Evolutionary conservation across 2,329 filamentous ascomycete species (phyloP), one percentile per base, ranked within the genome.

Genomic region (Stachybotrys chlorohalonatus): DNA sequence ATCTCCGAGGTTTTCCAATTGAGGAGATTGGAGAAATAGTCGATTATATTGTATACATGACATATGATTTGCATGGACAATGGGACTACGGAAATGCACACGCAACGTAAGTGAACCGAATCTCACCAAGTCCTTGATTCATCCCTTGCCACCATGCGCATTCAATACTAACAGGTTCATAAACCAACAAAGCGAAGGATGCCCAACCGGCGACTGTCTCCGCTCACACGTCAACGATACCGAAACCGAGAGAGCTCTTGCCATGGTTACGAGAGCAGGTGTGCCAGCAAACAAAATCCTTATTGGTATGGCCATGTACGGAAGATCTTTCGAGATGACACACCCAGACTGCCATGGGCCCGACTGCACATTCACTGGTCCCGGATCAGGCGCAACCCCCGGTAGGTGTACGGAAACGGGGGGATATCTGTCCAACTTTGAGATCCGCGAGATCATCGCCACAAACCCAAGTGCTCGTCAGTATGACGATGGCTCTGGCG

Each of bases 161-260:
- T 56, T 56, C 39, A 9, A 15, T 45, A 45, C 39, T 9, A 45
- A 45, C 39, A 8, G 39, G 15, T 45, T 15, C 15, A 45, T 4
- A 6, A 24, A 17, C 13, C n/a, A 5, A 11, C n/a, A n/a, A n/a
- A 17, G n/a, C 24, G 49, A 51, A n/a, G 63, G 61, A 3, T 72
- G 68, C 32, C 45, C 36, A 0, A 54, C 53, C 7, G 70, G 69
- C 5, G 68, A 68, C 51, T 72, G 68, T 53, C 63, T 73, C 0
- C 62, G 67, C 7, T 65, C 62, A 4, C 69, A 73, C n/a, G 55
- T 73, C 51, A 73, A 74, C 53, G 42, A 62, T 7, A 73, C 63
- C 2, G 70, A 75, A 53, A 71, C 68, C 0, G 49, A 54, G 0
- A 58, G 59, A 15, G 56, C 71, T 0, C 55, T 75, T 4, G 49